These are phyloP conservation scores for Sugiyamaella xylanicola DNA, from an alignment of 1,139 yeast species.

Conservation along the genomic window DNA sequence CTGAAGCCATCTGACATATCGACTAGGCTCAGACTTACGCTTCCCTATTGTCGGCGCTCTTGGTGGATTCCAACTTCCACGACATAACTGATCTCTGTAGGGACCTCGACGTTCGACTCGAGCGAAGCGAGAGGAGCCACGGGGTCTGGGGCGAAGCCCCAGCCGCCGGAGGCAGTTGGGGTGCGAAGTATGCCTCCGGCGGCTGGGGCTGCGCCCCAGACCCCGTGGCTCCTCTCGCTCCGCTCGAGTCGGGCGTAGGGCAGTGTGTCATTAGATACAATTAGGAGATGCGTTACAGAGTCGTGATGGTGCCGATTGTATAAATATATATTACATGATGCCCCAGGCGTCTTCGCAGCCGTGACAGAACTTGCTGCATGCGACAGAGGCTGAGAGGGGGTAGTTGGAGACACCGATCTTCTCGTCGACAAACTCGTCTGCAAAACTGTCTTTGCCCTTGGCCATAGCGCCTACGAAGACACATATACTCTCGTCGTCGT, in stretches of 20 bases:
- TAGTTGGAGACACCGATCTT: slow-evolving; percentile 94
- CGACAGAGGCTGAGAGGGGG: slow-evolving; percentile 95
- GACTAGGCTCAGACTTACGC: too few relatives aligned
- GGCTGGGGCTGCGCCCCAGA: neutral
- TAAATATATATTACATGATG: slow-evolving; percentile 55
- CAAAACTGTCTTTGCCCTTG: slow-evolving; percentile 94
- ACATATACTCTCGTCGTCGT: slow-evolving; percentile 89
- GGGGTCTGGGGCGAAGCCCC: too few relatives aligned
- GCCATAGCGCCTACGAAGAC: slow-evolving; percentile 99
- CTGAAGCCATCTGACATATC: too few relatives aligned
- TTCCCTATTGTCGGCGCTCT: too few relatives aligned
- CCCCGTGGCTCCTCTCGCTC: neutral
- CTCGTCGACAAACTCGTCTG: slow-evolving; percentile 95
- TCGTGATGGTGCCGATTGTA: neutral
- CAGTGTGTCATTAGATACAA: slow-evolving; percentile 2
- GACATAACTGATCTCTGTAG: too few relatives aligned
- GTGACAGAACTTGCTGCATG: slow-evolving; percentile 96
- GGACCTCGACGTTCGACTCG: too few relatives aligned
- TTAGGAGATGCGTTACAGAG: slow-evolving; percentile 9
- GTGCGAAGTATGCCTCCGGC: too few relatives aligned
- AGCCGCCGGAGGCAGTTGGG: too few relatives aligned
- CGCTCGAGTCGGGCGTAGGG: neutral
- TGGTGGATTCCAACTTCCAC: too few relatives aligned
- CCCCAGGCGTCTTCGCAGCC: slow-evolving; percentile 99
- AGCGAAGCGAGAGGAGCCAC: too few relatives aligned